phyloP scores from a whole-genome alignment of 805 yeast species.

The Wickerhamomyces mucosus region DNA sequence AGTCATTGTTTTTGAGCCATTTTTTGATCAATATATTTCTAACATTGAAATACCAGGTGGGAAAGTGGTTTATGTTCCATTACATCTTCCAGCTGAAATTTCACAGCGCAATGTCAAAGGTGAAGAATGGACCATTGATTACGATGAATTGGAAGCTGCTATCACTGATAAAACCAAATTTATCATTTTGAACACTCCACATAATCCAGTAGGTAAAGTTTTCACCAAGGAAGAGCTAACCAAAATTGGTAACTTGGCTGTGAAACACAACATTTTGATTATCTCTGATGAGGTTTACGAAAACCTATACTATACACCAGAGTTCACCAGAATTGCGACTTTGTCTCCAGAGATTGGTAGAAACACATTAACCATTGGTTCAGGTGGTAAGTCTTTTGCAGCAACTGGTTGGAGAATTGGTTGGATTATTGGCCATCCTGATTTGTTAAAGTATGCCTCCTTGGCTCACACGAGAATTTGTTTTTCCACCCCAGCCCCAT shows the following conservation, averaged over 20 bases:
- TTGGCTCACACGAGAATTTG: slow-evolving; percentile 93
- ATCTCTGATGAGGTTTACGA: slow-evolving; percentile 95
- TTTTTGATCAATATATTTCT: slow-evolving; percentile 93
- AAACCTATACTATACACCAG: slow-evolving; percentile 60
- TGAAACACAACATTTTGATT: slow-evolving; percentile 72
- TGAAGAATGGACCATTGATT: slow-evolving; percentile 80
- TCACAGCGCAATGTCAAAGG: slow-evolving; percentile 58
- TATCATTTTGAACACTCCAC: slow-evolving; percentile 87
- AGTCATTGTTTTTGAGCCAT: slow-evolving; percentile 93
- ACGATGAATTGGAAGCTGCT: slow-evolving; percentile 63
- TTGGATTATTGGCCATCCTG: slow-evolving; percentile 86
- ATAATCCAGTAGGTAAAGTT: slow-evolving; percentile 92
- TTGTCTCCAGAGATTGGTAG: slow-evolving; percentile 69
- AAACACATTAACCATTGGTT: slow-evolving; percentile 83
- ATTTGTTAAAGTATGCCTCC: slow-evolving; percentile 68
- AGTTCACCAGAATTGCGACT: slow-evolving; percentile 78
- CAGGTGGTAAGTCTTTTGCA: slow-evolving; percentile 97
- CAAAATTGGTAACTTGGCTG: slow-evolving; percentile 73
- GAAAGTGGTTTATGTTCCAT: slow-evolving; percentile 75
- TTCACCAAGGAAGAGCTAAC: slow-evolving; percentile 67
- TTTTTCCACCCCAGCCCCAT: slow-evolving; percentile 82
- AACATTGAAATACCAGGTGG: slow-evolving; percentile 94
- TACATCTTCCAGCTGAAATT: slow-evolving; percentile 75
- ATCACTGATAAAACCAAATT: slow-evolving; percentile 72
- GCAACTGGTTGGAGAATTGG: slow-evolving; percentile 99